Evolutionary conservation across 345 rosid genomes (phyloP).

Genomic region (Ceriops zippeliana): DNA sequence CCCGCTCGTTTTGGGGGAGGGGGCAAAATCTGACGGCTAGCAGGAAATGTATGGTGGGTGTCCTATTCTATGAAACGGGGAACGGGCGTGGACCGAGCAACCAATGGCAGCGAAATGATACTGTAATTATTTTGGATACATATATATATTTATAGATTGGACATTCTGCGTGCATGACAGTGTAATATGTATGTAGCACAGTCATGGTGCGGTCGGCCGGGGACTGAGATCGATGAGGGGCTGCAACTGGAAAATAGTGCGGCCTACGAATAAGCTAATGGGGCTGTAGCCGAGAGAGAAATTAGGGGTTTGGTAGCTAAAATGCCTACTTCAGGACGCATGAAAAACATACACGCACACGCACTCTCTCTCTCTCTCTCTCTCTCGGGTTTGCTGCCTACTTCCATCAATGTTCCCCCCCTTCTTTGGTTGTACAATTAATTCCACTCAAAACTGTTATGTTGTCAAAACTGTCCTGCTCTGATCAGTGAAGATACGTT

Average conservation of each 20-base stretch:
- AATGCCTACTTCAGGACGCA: background rate
- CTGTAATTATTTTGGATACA: constrained; percentile 31
- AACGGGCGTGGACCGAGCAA: constrained; percentile 14
- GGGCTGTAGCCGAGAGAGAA: background rate
- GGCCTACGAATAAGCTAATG: background rate
- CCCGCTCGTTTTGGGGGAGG: background rate
- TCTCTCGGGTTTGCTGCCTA: background rate
- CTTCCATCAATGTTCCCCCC: background rate
- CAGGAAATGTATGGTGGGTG: constrained; percentile 12
- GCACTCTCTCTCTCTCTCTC: background rate
- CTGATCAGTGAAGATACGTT: no score
- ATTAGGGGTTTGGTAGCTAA: background rate
- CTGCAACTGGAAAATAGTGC: background rate
- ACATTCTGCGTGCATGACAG: constrained; percentile 29
- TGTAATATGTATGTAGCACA: background rate
- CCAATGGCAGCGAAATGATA: constrained; percentile 56
- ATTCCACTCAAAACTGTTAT: no score
- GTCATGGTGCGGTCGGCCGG: background rate
- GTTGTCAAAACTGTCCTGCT: no score
- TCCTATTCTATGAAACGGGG: constrained; percentile 34
- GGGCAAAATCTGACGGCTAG: constrained; percentile 34
- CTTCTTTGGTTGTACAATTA: no score
- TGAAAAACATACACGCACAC: background rate
- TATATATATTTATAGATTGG: background rate
- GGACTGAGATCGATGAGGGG: background rate